Conservation (phyloP, 371 early-diverging fungal genomes). For the Globomyces sp. region DNA sequence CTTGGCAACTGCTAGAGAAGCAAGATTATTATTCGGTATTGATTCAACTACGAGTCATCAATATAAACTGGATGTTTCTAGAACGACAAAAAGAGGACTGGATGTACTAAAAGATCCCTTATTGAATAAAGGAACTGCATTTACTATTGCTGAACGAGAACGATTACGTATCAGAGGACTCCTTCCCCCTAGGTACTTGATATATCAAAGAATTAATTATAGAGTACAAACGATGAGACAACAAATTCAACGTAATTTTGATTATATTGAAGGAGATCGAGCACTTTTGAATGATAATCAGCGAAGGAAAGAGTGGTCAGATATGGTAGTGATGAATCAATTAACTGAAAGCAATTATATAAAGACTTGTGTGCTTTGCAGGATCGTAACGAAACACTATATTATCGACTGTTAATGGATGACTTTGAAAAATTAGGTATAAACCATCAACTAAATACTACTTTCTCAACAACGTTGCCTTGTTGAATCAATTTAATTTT, state of each 20-base stretch:
- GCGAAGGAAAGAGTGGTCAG: conserved; percentile 34
- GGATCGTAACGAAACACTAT: conserved; percentile 65
- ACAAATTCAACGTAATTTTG: conserved; percentile 58
- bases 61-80: conserved; percentile 11
- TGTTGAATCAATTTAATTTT: too few species aligned
- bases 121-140: conserved; percentile 53
- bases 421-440: conserved; percentile 55
- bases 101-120: conserved; percentile 16
- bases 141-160: conserved; percentile 62
- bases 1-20: not conserved
- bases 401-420: conserved; percentile 61
- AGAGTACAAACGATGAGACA: conserved; percentile 65
- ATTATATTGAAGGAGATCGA: conserved; percentile 57
- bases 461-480: too few species aligned
- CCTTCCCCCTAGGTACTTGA: conserved; percentile 44
- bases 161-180: conserved; percentile 63
- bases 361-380: conserved; percentile 42
- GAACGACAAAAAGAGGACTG: conserved; percentile 8
- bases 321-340: not conserved
- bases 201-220: conserved; percentile 24
- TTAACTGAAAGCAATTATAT: conserved; percentile 6
- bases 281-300: conserved; percentile 58
- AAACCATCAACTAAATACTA: conserved; percentile 40
- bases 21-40: not conserved
- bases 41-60: conserved; percentile 3